phyloP scores from a whole-genome alignment of 2,329 filamentous ascomycete genomes.

The Teratosphaeria zuluensis region DNA sequence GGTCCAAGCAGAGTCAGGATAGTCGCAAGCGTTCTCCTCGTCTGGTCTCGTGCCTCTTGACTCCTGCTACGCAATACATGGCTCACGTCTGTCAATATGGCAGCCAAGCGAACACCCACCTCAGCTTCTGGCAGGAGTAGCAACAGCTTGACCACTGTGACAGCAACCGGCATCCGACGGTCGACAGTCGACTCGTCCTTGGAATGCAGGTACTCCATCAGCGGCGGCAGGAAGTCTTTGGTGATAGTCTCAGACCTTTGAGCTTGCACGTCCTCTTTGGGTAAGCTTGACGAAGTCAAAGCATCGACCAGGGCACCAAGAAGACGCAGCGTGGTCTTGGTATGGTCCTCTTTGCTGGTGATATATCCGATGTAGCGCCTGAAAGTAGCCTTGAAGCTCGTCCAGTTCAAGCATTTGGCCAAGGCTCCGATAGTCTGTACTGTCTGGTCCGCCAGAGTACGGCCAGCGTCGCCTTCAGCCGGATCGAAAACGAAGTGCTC shows the following conservation, averaged over 20 bases:
- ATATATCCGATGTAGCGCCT: slow-evolving; percentile 77
- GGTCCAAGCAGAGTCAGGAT: slow-evolving; percentile 75
- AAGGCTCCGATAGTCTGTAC: slow-evolving; percentile 70
- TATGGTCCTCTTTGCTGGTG: slow-evolving; percentile 66
- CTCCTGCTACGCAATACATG: slow-evolving; percentile 85
- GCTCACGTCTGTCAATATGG: slow-evolving; percentile 82
- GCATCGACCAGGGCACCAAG: slow-evolving; percentile 74
- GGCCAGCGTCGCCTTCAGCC: slow-evolving; percentile 63
- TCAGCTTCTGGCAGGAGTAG: slow-evolving; percentile 66
- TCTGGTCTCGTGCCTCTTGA: slow-evolving; percentile 82
- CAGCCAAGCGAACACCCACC: slow-evolving; percentile 64
- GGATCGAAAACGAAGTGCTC: slow-evolving; percentile 91
- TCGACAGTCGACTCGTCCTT: slow-evolving; percentile 94
- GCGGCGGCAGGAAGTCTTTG: slow-evolving; percentile 64
- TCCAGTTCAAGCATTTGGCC: slow-evolving; percentile 73
- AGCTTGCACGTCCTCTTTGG: slow-evolving; percentile 3
- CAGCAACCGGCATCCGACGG: slow-evolving; percentile 78
- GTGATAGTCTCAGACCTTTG: slow-evolving; percentile 39
- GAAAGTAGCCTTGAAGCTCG: slow-evolving; percentile 76
- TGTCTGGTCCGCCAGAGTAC: slow-evolving; percentile 78
- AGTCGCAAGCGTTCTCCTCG: slow-evolving; percentile 75
- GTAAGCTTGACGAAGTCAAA: slow-evolving; percentile 35
- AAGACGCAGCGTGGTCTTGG: slow-evolving; percentile 77
- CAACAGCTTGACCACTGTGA: slow-evolving; percentile 80
- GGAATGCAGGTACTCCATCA: slow-evolving; percentile 79